Conservation (phyloP, 768 basidiomycete genomes). For the Favolaschia claudopus region DNA sequence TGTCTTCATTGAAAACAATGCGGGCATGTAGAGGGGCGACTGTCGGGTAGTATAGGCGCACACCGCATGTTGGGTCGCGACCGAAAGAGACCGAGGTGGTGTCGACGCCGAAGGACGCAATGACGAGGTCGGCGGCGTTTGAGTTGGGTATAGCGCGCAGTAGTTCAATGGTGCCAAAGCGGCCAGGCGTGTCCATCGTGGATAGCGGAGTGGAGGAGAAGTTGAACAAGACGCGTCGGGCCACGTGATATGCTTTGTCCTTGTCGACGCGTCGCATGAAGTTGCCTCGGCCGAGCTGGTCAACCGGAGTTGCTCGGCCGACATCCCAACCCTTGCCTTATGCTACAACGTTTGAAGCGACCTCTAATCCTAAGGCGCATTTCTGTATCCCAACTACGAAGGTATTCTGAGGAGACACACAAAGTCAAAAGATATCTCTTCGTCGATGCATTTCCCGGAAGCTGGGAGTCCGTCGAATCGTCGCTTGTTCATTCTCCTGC, state of each 20-base stretch:
- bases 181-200: conserved; percentile 21
- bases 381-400: too few relatives aligned
- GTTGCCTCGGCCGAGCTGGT: too few relatives aligned
- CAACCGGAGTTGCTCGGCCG: too few relatives aligned
- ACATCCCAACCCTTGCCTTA: too few relatives aligned
- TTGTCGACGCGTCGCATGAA: conserved; percentile 6
- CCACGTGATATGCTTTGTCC: background rate
- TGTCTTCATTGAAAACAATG: conserved; percentile 70
- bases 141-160: background rate
- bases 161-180: conserved; percentile 20
- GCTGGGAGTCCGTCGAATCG: background rate
- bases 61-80: conserved; percentile 66
- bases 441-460: background rate
- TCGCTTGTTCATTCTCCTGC: background rate
- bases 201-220: background rate
- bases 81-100: conserved; percentile 73
- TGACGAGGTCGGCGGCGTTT: conserved; percentile 41
- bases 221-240: conserved; percentile 2
- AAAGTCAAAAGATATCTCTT: too few relatives aligned
- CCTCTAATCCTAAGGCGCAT: too few relatives aligned
- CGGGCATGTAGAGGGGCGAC: conserved; percentile 72
- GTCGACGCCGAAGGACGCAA: conserved; percentile 80
- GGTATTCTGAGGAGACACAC: too few relatives aligned
- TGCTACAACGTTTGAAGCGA: too few relatives aligned
- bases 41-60: conserved; percentile 73